Percentiles rank a stretch among this genome's conserved stretches.
Conservation (phyloP, 2,329 filamentous ascomycete genomes). For the Didymella pinodella region DNA sequence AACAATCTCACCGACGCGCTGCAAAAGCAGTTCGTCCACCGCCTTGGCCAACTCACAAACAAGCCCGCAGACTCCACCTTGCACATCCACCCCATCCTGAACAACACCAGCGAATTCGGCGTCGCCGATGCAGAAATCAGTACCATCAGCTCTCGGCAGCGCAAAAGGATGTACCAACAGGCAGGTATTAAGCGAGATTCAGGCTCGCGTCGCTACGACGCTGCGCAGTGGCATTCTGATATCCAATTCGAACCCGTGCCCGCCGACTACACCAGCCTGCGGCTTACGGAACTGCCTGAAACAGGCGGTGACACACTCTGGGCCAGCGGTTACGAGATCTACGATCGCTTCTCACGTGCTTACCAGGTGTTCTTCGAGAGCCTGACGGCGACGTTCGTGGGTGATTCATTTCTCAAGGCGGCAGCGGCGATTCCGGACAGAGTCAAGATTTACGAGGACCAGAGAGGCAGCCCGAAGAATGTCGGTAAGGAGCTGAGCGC, state of each 20-base stretch:
- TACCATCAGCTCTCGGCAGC: neutral
- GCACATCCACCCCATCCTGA: neutral
- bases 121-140: neutral
- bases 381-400: conserved; percentile 35
- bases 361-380: conserved; percentile 35
- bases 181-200: neutral
- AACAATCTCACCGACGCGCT: neutral
- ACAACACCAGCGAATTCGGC: neutral
- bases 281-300: conserved; percentile 49
- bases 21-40: neutral
- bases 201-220: neutral
- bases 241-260: conserved; percentile 72
- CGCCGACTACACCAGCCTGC: conserved; percentile 69
- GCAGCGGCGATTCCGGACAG: conserved; percentile 18
- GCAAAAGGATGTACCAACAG: neutral
- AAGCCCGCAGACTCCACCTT: neutral
- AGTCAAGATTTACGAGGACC: conserved; percentile 23
- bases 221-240: conserved; percentile 61
- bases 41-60: neutral
- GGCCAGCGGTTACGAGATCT: conserved; percentile 54
- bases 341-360: conserved; percentile 38
- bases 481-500: conserved; percentile 32
- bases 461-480: conserved; percentile 37
- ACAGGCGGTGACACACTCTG: conserved; percentile 54
- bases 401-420: neutral